A percentile compares a stretch with the other conserved stretches of the same genome.
phyloP scores from a whole-genome alignment of 306 rosid genomes.

The Gynostemma pentaphyllum region DNA sequence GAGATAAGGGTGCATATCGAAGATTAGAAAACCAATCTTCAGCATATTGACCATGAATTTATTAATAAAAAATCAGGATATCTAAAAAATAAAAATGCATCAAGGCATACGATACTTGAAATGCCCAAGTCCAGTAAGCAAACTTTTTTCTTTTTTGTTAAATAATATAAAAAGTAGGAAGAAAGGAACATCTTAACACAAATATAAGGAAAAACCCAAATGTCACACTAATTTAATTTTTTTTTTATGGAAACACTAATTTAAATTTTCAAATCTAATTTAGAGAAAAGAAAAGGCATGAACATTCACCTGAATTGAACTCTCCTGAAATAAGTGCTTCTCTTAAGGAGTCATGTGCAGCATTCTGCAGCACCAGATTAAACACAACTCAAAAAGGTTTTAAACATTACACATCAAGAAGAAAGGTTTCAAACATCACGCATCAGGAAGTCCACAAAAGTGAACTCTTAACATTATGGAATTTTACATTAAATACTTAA shows the following conservation, averaged over 20 bases:
- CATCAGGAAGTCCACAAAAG: background rate
- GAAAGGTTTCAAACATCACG: background rate
- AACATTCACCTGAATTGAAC: slow-evolving; percentile 37
- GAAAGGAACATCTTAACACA: too few relatives aligned
- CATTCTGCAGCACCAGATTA: slow-evolving; percentile 52
- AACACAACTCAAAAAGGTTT: background rate
- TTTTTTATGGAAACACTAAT: too few relatives aligned
- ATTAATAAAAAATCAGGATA: background rate
- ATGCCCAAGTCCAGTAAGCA: too few relatives aligned
- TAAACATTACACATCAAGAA: background rate
- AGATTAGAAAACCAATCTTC: background rate
- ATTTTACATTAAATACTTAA: background rate
- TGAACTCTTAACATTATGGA: background rate
- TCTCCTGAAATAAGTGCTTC: slow-evolving; percentile 51
- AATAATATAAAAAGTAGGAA: too few relatives aligned
- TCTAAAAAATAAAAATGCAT: background rate
- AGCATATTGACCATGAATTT: background rate
- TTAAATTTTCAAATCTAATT: background rate
- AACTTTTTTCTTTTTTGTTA: too few relatives aligned
- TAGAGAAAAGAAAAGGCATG: background rate
- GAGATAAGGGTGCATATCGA: background rate
- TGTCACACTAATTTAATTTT: background rate
- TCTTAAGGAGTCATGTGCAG: slow-evolving; percentile 70
- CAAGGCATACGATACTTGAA: background rate
- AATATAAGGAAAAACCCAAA: background rate